Conservation (phyloP, 805 yeast species). For the Nakazawaea holstii region DNA sequence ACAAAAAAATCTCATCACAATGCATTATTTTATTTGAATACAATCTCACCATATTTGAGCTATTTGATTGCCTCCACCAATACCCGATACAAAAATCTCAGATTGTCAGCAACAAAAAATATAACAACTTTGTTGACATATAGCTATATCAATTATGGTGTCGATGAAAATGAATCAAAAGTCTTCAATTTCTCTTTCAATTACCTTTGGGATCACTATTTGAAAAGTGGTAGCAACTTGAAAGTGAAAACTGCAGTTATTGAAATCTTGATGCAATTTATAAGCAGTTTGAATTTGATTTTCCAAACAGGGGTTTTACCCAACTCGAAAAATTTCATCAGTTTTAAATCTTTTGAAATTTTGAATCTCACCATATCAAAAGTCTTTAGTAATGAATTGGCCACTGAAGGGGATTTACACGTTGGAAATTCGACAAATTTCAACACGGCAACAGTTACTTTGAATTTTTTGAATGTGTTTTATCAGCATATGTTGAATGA, state of each 20-base stretch:
- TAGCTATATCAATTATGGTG: slow-evolving; percentile 24
- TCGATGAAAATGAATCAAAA: slow-evolving; percentile 18
- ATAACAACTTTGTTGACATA: slow-evolving; percentile 26
- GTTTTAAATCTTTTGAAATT: slow-evolving; percentile 22
- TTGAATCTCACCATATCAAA: slow-evolving; percentile 19
- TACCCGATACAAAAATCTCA: slow-evolving; percentile 22
- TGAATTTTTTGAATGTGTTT: slow-evolving; percentile 24
- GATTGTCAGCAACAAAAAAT: slow-evolving; percentile 24
- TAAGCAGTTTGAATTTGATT: slow-evolving; percentile 25
- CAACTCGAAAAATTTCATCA: slow-evolving; percentile 24
- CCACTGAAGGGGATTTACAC: not conserved
- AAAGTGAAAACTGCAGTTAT: slow-evolving; percentile 21
- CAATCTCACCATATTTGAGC: slow-evolving; percentile 15
- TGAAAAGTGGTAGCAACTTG: slow-evolving; percentile 9
- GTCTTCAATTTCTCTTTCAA: slow-evolving; percentile 21
- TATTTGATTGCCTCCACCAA: slow-evolving; percentile 20
- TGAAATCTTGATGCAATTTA: slow-evolving; percentile 24
- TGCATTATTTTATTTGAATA: slow-evolving; percentile 17
- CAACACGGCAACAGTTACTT: slow-evolving; percentile 17
- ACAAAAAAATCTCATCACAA: slow-evolving; percentile 19
- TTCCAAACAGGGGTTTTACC: slow-evolving; percentile 23
- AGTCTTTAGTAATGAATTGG: slow-evolving; percentile 16
- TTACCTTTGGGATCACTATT: slow-evolving; percentile 14
- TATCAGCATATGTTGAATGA: slow-evolving; percentile 23
- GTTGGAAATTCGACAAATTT: slow-evolving; percentile 3